Evolutionary conservation across 148 eudicot species (phyloP).

Genomic region (Vaccinium macrocarpon): DNA sequence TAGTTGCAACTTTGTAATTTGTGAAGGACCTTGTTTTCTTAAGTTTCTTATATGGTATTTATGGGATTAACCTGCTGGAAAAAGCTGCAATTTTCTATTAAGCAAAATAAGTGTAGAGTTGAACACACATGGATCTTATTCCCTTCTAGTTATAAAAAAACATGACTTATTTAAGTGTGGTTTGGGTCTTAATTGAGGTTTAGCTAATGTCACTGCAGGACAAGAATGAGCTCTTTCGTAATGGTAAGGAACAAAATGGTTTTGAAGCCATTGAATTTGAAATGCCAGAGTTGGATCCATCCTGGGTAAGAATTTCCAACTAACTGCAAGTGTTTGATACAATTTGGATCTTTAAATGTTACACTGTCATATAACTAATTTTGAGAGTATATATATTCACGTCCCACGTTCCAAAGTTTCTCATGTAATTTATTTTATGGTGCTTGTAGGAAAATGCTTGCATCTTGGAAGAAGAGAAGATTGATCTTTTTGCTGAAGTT

Average conservation of each 20-base stretch:
- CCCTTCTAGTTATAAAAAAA: not conserved
- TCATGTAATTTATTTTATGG: constrained; percentile 13
- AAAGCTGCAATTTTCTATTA: not conserved
- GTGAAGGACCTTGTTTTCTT: not conserved
- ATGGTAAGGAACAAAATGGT: constrained; percentile 26
- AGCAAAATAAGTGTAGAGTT: constrained; percentile 7
- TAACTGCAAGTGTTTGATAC: not conserved
- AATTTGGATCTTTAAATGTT: constrained; percentile 12
- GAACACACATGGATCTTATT: not conserved
- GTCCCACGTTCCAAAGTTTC: not conserved
- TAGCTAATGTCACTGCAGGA: constrained; percentile 41
- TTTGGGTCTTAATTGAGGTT: not conserved
- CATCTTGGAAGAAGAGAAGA: constrained; percentile 37
- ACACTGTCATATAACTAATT: not conserved
- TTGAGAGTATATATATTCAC: not conserved
- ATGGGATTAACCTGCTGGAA: constrained; percentile 14
- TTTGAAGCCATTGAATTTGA: constrained; percentile 49
- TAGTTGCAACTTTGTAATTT: not conserved
- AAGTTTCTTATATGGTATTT: not conserved
- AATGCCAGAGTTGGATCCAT: constrained; percentile 54
- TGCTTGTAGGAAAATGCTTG: constrained; percentile 43
- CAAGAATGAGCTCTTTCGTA: constrained; percentile 21
- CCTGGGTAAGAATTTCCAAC: constrained; percentile 38
- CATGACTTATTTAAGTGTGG: not conserved
- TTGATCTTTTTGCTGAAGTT: constrained; percentile 40